Evolutionary conservation across 2,329 filamentous ascomycete species (phyloP), one percentile per base, ranked within the genome.

Genomic region (Exophiala dermatitidis): DNA sequence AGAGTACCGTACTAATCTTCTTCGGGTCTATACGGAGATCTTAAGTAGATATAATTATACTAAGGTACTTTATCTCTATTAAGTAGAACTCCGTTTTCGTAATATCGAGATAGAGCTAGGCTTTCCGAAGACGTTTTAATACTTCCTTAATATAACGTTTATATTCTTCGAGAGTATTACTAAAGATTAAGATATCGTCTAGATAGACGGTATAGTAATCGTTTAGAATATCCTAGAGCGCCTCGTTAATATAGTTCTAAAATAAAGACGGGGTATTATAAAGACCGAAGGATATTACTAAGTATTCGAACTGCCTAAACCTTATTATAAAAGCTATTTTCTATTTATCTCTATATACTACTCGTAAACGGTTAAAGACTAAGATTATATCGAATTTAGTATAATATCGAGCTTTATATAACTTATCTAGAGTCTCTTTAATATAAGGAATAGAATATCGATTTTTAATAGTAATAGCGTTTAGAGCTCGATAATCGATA

Each of bases 331-430:
- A 63, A 3, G 60, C 50, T 5, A 53, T 63, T 31, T 62, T 60
- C 43, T 48, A 58, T 49, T 63, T 48, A 7, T 62, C 33, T n/a
- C 58, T 52, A 26, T 60, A 28, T 9, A 41, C 33, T 6, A 62
- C 60, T 4, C 37, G n/a, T 19, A 61, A 48, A 28, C 31, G 5
- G 43, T 61, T 46, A 28, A 56, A 66, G 0, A 52, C 47, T 8
- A 42, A 32, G 5, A 52, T 50, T 10, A 65, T 34, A 49, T 65
- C 56, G n/a, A 66, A 28, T 29, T 58, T 61, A n/a, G 56, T 61
- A 49, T 56, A 63, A 38, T 43, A 54, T 33, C 57, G 53, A 3
- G 46, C 33, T 6, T 38, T 43, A 3, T n/a, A n/a, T n/a, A n/a
- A n/a, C 19, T 10, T n/a, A 32, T 53, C 31, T 1, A 48, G 30